phyloP scores from a whole-genome alignment of 2,329 filamentous ascomycete species.

The Trichophaea hybrida region DNA sequence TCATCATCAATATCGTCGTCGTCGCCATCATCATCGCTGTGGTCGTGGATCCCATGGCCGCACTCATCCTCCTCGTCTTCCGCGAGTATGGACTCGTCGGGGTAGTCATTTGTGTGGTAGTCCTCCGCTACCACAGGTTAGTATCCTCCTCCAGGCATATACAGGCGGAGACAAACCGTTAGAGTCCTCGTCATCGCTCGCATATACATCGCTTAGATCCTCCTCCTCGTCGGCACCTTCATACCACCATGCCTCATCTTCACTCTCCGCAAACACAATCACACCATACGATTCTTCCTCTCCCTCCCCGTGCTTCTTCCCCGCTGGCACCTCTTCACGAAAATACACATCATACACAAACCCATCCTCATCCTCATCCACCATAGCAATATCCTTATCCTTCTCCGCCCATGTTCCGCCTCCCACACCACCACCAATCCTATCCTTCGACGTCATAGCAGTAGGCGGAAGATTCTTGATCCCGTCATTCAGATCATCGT shows the following conservation, averaged over 20 bases:
- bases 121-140: conserved; percentile 22
- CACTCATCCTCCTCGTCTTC: conserved; percentile 17
- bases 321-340: conserved; percentile 23
- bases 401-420: conserved; percentile 25
- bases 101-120: conserved; percentile 27
- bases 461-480: conserved; percentile 20
- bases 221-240: conserved; percentile 26
- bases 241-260: conserved; percentile 28
- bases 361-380: conserved; percentile 22
- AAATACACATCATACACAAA: conserved; percentile 27
- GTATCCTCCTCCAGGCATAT: conserved; percentile 3
- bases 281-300: conserved; percentile 16
- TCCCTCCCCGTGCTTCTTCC: background rate
- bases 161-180: conserved; percentile 20
- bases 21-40: conserved; percentile 6
- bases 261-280: conserved; percentile 19
- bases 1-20: conserved; percentile 11
- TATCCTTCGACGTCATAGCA: conserved; percentile 12
- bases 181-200: conserved; percentile 27
- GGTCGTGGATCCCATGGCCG: conserved; percentile 14
- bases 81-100: conserved; percentile 24
- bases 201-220: conserved; percentile 23
- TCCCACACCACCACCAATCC: conserved; percentile 25
- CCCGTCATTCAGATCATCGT: conserved; percentile 19
- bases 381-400: conserved; percentile 17